A percentile compares a stretch with the other conserved stretches of the same genome.
phyloP scores from a whole-genome alignment of 2,329 filamentous ascomycete genomes.

The Pestalotiopsis sp. region DNA sequence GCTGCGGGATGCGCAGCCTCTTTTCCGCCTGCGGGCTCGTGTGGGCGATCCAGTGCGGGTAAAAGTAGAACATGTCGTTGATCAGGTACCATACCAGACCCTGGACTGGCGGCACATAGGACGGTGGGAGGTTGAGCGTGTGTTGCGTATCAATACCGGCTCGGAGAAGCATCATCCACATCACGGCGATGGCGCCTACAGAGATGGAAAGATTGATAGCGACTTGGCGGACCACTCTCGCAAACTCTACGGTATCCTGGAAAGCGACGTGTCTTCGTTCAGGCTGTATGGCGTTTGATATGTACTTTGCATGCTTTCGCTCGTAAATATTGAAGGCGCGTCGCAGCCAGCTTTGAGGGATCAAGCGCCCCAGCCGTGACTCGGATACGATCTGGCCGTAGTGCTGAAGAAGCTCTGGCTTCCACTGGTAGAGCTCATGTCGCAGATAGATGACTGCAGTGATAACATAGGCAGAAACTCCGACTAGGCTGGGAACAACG shows the following conservation, averaged over 20 bases:
- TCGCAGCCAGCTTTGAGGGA: background rate
- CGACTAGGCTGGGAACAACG: background rate
- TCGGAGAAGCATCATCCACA: background rate
- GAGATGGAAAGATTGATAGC: background rate
- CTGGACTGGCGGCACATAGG: background rate
- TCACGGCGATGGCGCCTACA: background rate
- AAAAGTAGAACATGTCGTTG: background rate
- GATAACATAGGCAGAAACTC: background rate
- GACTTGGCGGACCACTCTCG: background rate
- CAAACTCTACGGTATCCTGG: background rate
- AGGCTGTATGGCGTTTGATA: background rate
- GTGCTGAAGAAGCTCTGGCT: background rate
- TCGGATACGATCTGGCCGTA: background rate
- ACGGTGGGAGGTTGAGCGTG: background rate
- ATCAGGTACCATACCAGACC: background rate
- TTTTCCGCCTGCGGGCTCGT: background rate
- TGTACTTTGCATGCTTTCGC: background rate
- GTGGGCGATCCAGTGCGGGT: background rate
- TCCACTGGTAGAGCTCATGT: background rate
- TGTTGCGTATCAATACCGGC: background rate
- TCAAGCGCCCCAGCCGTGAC: background rate
- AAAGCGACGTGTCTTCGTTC: background rate
- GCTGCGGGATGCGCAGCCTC: background rate
- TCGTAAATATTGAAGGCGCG: background rate
- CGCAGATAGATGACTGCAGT: background rate